Conservation (phyloP, 2,329 filamentous ascomycete genomes). For the Colletotrichum sp. region DNA sequence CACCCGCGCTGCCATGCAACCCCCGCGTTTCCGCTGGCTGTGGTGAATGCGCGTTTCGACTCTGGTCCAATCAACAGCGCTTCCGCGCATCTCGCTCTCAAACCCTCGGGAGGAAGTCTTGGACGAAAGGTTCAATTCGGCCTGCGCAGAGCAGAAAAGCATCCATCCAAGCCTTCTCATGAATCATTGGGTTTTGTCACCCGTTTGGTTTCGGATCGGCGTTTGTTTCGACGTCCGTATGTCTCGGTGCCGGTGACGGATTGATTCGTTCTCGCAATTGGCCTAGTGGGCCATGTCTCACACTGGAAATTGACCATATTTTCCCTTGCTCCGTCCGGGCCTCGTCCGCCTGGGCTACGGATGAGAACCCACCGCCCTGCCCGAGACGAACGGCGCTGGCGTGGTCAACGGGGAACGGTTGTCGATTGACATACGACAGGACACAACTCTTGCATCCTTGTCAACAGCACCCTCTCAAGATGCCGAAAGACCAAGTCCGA, state of each 20-base stretch:
- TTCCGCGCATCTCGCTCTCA: not conserved
- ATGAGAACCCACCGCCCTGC: not conserved
- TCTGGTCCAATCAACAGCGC: not conserved
- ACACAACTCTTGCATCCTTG: not conserved
- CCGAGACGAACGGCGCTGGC: not conserved
- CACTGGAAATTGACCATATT: not conserved
- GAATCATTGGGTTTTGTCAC: not conserved
- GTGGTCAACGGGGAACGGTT: not conserved
- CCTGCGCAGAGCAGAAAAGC: not conserved
- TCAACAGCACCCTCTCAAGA: not conserved
- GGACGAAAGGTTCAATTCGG: not conserved
- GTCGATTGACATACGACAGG: not conserved
- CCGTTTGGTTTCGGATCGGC: not conserved
- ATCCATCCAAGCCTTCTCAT: not conserved
- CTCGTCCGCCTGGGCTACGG: not conserved
- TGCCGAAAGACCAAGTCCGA: not conserved
- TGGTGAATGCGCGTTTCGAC: not conserved
- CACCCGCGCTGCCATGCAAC: constrained; percentile 12
- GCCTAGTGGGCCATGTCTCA: not conserved
- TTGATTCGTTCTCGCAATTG: not conserved
- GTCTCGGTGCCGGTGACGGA: not conserved
- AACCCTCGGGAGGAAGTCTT: not conserved
- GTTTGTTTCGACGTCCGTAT: constrained; percentile 6
- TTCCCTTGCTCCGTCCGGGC: not conserved
- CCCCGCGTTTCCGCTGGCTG: constrained; percentile 1